Evolutionary conservation across 164 flowering plant genomes (phyloP).

Genomic region (Kingdonia uniflora): DNA sequence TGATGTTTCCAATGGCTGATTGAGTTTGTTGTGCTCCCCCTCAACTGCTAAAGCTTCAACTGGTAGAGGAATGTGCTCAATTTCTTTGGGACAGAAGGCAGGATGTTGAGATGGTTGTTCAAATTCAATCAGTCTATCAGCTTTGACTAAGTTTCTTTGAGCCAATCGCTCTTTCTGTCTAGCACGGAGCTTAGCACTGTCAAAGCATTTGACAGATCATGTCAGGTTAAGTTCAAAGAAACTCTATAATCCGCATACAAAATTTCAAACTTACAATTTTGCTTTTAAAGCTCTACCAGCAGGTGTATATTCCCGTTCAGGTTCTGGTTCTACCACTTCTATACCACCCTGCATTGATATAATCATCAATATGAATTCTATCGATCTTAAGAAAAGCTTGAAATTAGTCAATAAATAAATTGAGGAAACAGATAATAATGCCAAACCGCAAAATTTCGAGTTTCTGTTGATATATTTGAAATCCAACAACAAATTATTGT

Average conservation of each 20-base stretch:
- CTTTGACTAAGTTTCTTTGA: conserved; percentile 32
- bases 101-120: conserved; percentile 18
- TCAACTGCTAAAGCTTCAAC: conserved; percentile 19
- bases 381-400: too few relatives aligned
- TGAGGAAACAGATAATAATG: too few relatives aligned
- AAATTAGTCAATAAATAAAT: too few relatives aligned
- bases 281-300: conserved; percentile 86
- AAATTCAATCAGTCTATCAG: conserved; percentile 18
- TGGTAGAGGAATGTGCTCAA: conserved; percentile 16
- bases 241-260: not conserved
- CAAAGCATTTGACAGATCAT: conserved; percentile 1
- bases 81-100: conserved; percentile 10
- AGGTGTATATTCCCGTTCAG: conserved; percentile 70
- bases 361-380: too few relatives aligned
- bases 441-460: too few relatives aligned
- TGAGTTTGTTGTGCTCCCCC: conserved; percentile 21
- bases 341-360: conserved; percentile 52
- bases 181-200: conserved; percentile 76
- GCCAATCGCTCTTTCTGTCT: conserved; percentile 87
- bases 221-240: too few relatives aligned
- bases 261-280: conserved; percentile 57
- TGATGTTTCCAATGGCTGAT: conserved; percentile 23
- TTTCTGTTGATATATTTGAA: too few relatives aligned
- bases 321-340: conserved; percentile 76
- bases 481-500: too few relatives aligned